Base-by-base conservation (phyloP, 805 yeast species). In the Candida bentonensis region DNA sequence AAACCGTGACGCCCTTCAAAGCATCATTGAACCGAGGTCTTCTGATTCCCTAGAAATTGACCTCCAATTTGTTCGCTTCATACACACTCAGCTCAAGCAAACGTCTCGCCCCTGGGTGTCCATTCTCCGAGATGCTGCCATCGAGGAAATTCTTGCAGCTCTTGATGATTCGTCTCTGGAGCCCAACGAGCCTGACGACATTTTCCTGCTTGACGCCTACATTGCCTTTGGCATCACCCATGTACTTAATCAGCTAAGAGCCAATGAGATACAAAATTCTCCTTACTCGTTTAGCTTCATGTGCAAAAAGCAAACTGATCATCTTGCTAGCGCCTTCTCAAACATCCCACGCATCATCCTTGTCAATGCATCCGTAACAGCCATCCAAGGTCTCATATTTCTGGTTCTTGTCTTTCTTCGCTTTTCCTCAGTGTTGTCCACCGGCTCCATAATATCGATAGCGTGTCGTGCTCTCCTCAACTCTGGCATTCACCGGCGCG, bases 111-210 rank as follows among this genome's bases (percentile, higher is more conserved):
- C 36, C 5, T 30, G 36, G 36, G 20, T 30, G 17, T 9, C 17
- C 20, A 30, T 30, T n/a, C 36, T 30, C 17, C 36, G 17, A 13
- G 36, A 30, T n/a, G 5, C 36, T 30, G 36, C 7, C 5, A 30
- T 30, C n/a, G 36, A 30, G n/a, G 36, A 30, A 17, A 30, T 30
- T 17, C 36, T 30, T 17, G 20, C 17, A 5, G 36, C 36, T 5
- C 20, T 13, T 4, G 17, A n/a, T 7, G 13, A 25, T 13, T 4
- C 5, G 17, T 11, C 5, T n/a, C 17, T 11, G 17, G 7, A 9
- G 13, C 36, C 36, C 7, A 30, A 30, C 36, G 36, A 30, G 20
- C 36, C 36, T 30, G 36, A 30, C 17, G 36, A 30, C 36, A 30
- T 30, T 30, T 30, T 30, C 17, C 20, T 30, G 11, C 36, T 30